These are phyloP conservation scores for Diospyros lotus DNA, from an alignment of 148 eudicot species.

Conservation along the genomic window DNA sequence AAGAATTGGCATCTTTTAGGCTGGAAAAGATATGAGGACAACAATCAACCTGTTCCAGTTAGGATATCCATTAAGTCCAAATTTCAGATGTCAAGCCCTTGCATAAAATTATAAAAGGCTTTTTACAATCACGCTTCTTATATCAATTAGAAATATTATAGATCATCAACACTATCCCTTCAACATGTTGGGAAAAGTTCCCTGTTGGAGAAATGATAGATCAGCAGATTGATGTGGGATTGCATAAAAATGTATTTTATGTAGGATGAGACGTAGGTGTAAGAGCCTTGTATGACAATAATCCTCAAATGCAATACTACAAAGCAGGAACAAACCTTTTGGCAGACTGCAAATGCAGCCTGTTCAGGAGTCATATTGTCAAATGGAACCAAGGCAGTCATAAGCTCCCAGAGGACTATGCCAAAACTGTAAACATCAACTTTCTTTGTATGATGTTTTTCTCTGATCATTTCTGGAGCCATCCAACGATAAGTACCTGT, in stretches of 20 bases:
- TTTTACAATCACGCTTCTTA: slow-evolving; percentile 1
- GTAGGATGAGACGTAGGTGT: neutral
- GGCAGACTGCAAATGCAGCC: slow-evolving; percentile 98
- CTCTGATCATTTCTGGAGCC: slow-evolving; percentile 98
- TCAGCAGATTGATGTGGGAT: neutral
- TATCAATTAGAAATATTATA: too few relatives aligned
- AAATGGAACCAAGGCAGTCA: slow-evolving; percentile 85
- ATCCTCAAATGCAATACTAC: neutral
- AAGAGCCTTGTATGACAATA: neutral
- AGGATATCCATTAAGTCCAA: neutral
- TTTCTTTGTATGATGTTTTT: slow-evolving; percentile 84
- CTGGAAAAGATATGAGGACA: neutral
- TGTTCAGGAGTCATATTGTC: slow-evolving; percentile 98
- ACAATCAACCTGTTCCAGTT: too few relatives aligned
- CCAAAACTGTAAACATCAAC: slow-evolving; percentile 98
- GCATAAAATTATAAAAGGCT: neutral
- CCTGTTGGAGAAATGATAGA: neutral
- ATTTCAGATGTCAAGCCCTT: neutral
- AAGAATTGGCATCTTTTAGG: neutral
- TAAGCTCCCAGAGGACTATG: slow-evolving; percentile 92
- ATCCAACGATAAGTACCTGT: slow-evolving; percentile 98
- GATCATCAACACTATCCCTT: too few relatives aligned
- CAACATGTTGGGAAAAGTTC: neutral
- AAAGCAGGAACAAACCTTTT: slow-evolving; percentile 46
- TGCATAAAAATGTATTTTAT: neutral